Evolutionary conservation across 495 filamentous ascomycete species (phyloP).

Genomic region (Aspergillus bridgeri): DNA sequence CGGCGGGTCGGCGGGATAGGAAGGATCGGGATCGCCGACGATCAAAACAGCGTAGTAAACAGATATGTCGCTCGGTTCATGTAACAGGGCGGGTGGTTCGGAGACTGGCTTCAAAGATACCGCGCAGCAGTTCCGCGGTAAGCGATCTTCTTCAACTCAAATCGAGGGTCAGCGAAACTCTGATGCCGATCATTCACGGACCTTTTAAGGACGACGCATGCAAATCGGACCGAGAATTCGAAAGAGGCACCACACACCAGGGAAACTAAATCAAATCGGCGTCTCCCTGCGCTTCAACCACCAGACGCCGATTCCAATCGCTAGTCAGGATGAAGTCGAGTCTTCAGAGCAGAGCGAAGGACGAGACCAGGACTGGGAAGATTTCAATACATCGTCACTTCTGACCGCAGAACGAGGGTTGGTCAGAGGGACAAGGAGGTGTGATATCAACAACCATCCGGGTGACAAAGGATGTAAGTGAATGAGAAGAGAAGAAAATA

Average conservation of each 20-base stretch:
- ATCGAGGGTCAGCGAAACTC: background rate
- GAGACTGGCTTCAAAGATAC: constrained; percentile 3
- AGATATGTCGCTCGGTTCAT: background rate
- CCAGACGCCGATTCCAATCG: no score
- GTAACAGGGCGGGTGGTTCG: no score
- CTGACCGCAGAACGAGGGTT: background rate
- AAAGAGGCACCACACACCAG: constrained; percentile 6
- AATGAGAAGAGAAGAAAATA: constrained; percentile 2
- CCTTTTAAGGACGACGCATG: background rate
- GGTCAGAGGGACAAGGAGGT: background rate
- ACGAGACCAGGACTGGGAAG: background rate
- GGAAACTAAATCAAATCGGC: background rate
- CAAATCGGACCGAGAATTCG: background rate
- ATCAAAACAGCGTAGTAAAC: background rate
- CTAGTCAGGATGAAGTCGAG: background rate
- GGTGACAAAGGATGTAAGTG: background rate
- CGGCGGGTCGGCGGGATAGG: background rate
- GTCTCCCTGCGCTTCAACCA: background rate
- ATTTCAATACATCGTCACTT: background rate
- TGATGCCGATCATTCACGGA: constrained; percentile 13
- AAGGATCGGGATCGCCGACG: background rate
- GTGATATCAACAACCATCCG: background rate
- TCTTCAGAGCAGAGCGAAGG: background rate
- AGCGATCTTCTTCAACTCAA: constrained; percentile 8
- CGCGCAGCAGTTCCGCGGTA: constrained; percentile 7